Evolutionary conservation across 768 basidiomycete species (phyloP).

Genomic region (Trametes punicea): DNA sequence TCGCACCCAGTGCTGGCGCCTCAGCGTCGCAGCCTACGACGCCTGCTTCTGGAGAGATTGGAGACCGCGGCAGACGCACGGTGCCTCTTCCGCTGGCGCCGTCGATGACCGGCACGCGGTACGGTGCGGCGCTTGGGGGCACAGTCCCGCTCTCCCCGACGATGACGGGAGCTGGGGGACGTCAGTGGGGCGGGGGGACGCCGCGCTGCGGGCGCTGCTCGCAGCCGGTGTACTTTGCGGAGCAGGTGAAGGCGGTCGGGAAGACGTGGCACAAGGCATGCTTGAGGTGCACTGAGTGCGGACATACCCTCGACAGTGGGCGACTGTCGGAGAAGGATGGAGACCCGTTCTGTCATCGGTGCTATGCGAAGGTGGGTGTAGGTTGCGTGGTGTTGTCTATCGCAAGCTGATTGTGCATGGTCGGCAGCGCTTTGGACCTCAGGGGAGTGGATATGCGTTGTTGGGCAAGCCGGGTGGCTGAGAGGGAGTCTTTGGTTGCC

Average conservation of each 20-base stretch:
- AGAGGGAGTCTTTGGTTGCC: neutral
- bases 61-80: neutral
- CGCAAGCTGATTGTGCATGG: neutral
- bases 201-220: constrained; percentile 67
- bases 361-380: constrained; percentile 60
- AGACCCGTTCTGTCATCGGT: constrained; percentile 63
- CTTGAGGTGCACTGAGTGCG: constrained; percentile 73
- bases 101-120: constrained; percentile 61
- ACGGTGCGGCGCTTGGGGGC: constrained; percentile 51
- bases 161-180: constrained; percentile 23
- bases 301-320: constrained; percentile 64
- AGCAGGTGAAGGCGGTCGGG: constrained; percentile 78
- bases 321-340: constrained; percentile 76
- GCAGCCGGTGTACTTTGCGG: constrained; percentile 82
- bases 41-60: no score
- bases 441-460: constrained; percentile 73
- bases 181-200: constrained; percentile 50
- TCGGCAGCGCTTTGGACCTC: constrained; percentile 64
- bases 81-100: constrained; percentile 34
- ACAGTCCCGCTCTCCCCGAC: constrained; percentile 23
- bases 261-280: constrained; percentile 80
- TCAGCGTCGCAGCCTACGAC: neutral
- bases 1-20: constrained; percentile 34
- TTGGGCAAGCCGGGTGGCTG: constrained; percentile 50
- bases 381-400: neutral